Base-by-base conservation (phyloP, 1,284 basidiomycete genomes). In the Pseudozyma flocculosa region DNA sequence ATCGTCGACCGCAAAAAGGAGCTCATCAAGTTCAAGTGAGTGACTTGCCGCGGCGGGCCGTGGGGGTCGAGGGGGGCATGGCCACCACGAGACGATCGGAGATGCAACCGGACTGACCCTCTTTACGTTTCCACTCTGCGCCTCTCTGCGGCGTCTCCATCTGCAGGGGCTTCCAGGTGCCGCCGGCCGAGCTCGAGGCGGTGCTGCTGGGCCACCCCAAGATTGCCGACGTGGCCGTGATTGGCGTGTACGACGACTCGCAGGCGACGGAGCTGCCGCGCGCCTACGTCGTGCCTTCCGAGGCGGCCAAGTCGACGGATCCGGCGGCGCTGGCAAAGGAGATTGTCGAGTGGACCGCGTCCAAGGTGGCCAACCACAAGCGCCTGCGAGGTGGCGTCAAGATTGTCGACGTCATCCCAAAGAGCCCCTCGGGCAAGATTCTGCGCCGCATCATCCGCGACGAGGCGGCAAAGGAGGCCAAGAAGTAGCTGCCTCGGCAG, bases 81-180 rank as follows among this genome's bases (percentile, higher is more conserved):
- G n/a, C n/a, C n/a, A n/a, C n/a, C n/a, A n/a, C n/a, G n/a, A n/a
- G n/a, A n/a, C n/a, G 13, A 29, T 7, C 5, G 7, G 29, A 13
- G 29, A 29, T 7, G 29, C 5, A 29, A 29, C 29, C 7, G 13
- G 29, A 29, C 29, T 29, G 29, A 29, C 29, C 29, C 5, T 29
- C 2, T 39, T 38, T 40, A 45, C 53, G 45, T 43, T 49, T 4
- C 40, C 19, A 22, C 17, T 5, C 11, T 17, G 19, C 36, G 39
- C 43, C 21, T 17, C 38, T 34, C 17, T 23, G n/a, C 26, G 36
- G 17, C 47, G 37, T 39, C 37, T 38, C 22, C 47, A 5, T 29
- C n/a, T 58, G 85, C 87, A 59, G 54, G 42, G 69, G 70, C 17
- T 73, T 73, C 61, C 70, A 73, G 47, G 69, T 71, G n/a, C 46